Evolutionary conservation across 164 flowering plant species (phyloP).

Genomic region (Aristolochia californica): DNA sequence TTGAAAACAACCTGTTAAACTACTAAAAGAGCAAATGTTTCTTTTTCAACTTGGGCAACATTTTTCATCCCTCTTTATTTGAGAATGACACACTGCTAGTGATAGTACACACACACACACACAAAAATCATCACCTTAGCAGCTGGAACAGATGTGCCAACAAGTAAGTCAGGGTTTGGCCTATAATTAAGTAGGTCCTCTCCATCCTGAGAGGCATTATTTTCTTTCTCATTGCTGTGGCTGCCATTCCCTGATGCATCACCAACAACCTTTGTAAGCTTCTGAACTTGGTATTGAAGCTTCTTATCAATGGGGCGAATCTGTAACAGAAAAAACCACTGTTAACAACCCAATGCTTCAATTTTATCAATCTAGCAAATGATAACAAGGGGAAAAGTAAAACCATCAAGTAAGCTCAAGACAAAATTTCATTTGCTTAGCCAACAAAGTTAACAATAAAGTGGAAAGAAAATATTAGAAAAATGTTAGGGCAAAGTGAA

Average conservation of each 20-base stretch:
- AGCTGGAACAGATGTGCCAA: slow-evolving; percentile 26
- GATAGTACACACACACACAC: too few relatives aligned
- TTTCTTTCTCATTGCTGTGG: slow-evolving; percentile 22
- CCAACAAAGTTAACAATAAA: too few relatives aligned
- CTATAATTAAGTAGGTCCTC: slow-evolving; percentile 58
- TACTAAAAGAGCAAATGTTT: too few relatives aligned
- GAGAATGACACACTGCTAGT: too few relatives aligned
- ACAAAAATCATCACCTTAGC: slow-evolving; percentile 28
- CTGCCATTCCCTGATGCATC: slow-evolving; percentile 17
- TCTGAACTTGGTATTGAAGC: slow-evolving; percentile 74
- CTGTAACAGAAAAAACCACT: slow-evolving; percentile 21
- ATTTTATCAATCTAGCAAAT: not conserved
- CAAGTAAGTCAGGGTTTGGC: slow-evolving; percentile 79
- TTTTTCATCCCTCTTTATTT: too few relatives aligned
- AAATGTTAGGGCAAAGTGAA: too few relatives aligned
- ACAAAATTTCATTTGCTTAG: too few relatives aligned
- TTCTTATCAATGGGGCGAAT: slow-evolving; percentile 87
- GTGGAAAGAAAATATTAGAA: too few relatives aligned
- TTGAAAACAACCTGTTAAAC: not conserved
- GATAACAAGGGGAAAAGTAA: too few relatives aligned
- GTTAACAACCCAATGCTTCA: not conserved
- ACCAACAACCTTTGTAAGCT: slow-evolving; percentile 40
- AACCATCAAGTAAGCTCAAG: too few relatives aligned
- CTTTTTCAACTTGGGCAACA: too few relatives aligned
- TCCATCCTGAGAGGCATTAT: slow-evolving; percentile 19